These are phyloP conservation scores for Prototheca stagnorum DNA, from an alignment of 163 green algal genomes.

Conservation along the genomic window DNA sequence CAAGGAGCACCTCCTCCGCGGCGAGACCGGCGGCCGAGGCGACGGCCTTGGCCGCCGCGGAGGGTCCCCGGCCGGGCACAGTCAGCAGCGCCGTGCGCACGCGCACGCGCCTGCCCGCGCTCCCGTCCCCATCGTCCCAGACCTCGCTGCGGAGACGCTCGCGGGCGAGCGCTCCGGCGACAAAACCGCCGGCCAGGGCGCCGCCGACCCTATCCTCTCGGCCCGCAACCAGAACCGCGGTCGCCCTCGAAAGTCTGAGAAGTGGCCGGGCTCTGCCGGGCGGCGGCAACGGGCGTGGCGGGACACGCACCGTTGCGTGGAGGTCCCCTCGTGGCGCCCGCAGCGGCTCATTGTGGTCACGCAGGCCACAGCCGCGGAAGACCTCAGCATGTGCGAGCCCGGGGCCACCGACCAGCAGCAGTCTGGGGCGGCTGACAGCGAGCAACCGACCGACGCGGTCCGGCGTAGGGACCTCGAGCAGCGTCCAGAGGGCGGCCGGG, in stretches of 20 bases:
- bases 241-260: too few species aligned
- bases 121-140: not conserved
- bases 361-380: constrained; percentile 12
- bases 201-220: too few species aligned
- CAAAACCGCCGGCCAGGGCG: not conserved
- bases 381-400: constrained; percentile 7
- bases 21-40: too few species aligned
- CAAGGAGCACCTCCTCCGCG: too few species aligned
- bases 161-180: not conserved
- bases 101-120: too few species aligned
- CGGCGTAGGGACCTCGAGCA: constrained; percentile 1
- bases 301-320: constrained; percentile 10
- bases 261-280: not conserved
- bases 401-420: constrained; percentile 3
- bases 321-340: constrained; percentile 11
- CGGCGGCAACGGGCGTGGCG: constrained; percentile 3
- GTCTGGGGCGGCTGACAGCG: not conserved
- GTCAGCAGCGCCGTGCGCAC: not conserved
- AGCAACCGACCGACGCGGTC: not conserved
- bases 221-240: constrained; percentile 2
- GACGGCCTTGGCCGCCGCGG: too few species aligned
- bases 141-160: not conserved
- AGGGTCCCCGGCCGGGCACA: too few species aligned
- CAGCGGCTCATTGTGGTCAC: constrained; percentile 13
- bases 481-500: constrained; percentile 1